Evolutionary conservation across 805 yeast genomes (phyloP).

Genomic region (Saturnispora diversa): DNA sequence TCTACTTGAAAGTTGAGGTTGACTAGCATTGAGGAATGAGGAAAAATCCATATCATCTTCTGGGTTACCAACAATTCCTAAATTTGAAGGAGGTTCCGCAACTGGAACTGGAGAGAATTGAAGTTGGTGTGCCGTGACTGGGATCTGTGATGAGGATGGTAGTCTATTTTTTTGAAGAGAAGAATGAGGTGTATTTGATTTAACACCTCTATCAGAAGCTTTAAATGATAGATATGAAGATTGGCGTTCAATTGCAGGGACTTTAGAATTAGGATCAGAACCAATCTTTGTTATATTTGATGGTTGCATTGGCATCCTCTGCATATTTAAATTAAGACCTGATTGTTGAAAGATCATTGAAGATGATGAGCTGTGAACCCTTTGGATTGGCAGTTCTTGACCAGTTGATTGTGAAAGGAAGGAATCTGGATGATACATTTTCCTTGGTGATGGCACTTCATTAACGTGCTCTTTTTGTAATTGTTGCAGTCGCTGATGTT

Average conservation of each 20-base stretch:
- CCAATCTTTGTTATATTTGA: conserved; percentile 2
- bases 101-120: background rate
- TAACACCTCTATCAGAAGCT: conserved; percentile 8
- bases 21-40: conserved; percentile 30
- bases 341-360: conserved; percentile 24
- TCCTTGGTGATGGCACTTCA: too few species aligned
- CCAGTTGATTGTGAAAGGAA: conserved; percentile 47
- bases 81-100: background rate
- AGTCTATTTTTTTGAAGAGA: background rate
- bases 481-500: conserved; percentile 1
- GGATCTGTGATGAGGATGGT: background rate
- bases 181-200: background rate
- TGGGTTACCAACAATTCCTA: conserved; percentile 3
- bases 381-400: conserved; percentile 26
- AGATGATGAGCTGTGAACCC: conserved; percentile 3
- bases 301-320: conserved; percentile 1
- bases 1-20: conserved; percentile 47
- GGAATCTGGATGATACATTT: conserved; percentile 13
- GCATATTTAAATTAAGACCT: conserved; percentile 14
- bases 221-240: conserved; percentile 17
- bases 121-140: background rate
- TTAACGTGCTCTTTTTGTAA: too few species aligned
- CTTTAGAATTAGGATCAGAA: conserved; percentile 5
- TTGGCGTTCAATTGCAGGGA: conserved; percentile 18
- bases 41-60: conserved; percentile 15